Evolutionary conservation across 345 rosid species (phyloP), one percentile per base, ranked within the genome.

Genomic region (Salix purpurea): DNA sequence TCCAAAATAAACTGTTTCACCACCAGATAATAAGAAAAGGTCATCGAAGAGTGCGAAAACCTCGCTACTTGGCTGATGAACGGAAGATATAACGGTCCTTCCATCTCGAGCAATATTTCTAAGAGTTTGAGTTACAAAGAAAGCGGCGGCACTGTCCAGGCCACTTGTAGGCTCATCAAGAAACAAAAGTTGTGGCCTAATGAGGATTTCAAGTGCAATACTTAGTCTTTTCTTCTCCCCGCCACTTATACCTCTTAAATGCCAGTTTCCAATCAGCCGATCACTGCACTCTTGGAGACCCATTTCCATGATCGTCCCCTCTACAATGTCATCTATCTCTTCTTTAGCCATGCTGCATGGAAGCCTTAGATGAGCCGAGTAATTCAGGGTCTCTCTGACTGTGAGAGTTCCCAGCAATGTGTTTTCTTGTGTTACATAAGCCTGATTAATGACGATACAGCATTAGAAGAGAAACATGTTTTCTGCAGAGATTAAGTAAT

Each of bases 11-110:
- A 87, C 80, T 2, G 81, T 71, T 69, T 81, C 79, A 21, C 90
- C 92, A n/a, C 58, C 58, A 6, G 90, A 89, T 8, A 86, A 83
- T 42, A 89, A 80, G 66, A 84, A 76, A 68, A 89, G 75, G 71
- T 72, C 81, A 70, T 85, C 81, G 50, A 87, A 87, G 36, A 89
- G 81, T 30, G 81, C 70, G 62, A 86, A 86, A 19, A 87, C 82
- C 37, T 89, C 87, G 44, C 87, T 80, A 75, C 88, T 89, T 0
- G 89, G 88, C 78, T 89, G 90, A 40, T 89, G 92, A 75, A 89
- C 70, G 1, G 88, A 83, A 64, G 82, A 85, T 8, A 89, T 61
- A 13, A 87, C 85, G 0, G 81, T 84, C 64, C 82, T 83, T 8
- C 82, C 79, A 21, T 79, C 84, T 4, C 26, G 76, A n/a, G 83